Percentiles rank a stretch among this genome's conserved stretches.
Conservation (phyloP, 371 early-diverging fungal genomes). For the Batrachochytrium dendrobatidis region DNA sequence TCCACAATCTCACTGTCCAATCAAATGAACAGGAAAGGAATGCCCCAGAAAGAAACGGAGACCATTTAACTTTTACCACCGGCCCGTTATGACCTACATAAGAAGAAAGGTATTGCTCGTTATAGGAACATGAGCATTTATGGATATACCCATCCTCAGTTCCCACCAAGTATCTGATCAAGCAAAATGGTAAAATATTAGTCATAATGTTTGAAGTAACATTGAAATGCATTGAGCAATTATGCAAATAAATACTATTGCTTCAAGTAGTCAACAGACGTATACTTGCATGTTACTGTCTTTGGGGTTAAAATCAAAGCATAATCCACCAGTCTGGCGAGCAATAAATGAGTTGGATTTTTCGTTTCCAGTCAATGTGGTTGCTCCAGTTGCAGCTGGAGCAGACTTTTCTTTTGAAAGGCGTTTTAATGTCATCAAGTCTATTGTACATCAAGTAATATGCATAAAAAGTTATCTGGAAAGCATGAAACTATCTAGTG, state of each 20-base stretch:
- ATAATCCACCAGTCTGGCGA: conserved; percentile 43
- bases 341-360: conserved; percentile 38
- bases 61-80: conserved; percentile 41
- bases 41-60: conserved; percentile 35
- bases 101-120: conserved; percentile 45
- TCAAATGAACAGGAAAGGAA: conserved; percentile 42
- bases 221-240: not conserved
- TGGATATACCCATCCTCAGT: conserved; percentile 50
- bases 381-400: not conserved
- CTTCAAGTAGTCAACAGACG: not conserved
- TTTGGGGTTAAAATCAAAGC: conserved; percentile 45
- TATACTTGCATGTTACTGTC: conserved; percentile 38
- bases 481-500: not conserved
- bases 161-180: conserved; percentile 48
- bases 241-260: not conserved
- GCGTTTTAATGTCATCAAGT: conserved; percentile 46
- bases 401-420: conserved; percentile 31
- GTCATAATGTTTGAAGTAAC: conserved; percentile 57
- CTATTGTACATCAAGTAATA: conserved; percentile 14
- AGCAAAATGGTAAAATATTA: conserved; percentile 23
- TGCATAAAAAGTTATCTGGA: too few relatives aligned
- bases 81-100: conserved; percentile 45
- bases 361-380: not conserved
- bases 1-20: conserved; percentile 48
- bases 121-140: conserved; percentile 45